A percentile compares a stretch with the other conserved stretches of the same genome.
These are phyloP conservation scores for Trichothecium roseum DNA, from an alignment of 2,329 filamentous ascomycete species.

Conservation along the genomic window DNA sequence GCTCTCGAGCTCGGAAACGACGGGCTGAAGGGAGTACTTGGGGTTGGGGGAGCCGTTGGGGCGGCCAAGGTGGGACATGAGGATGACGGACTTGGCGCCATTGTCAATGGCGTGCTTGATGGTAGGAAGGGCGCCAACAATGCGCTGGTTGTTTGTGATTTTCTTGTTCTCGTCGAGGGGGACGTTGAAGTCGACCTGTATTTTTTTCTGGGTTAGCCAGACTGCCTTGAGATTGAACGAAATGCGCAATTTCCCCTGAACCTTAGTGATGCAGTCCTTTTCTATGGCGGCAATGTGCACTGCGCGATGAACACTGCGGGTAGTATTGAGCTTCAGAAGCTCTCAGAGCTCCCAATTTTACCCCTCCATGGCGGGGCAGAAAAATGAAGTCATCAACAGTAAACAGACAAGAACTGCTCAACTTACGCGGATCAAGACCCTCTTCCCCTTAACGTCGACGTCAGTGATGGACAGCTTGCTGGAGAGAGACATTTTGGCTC, in stretches of 20 bases:
- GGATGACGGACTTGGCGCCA: conserved; percentile 82
- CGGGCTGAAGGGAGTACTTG: conserved; percentile 92
- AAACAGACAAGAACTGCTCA: conserved; percentile 2
- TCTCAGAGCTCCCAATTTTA: neutral
- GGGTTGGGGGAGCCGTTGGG: conserved; percentile 81
- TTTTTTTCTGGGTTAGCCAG: too few species aligned
- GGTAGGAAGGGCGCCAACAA: conserved; percentile 87
- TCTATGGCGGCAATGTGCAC: too few species aligned
- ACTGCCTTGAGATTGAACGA: too few species aligned
- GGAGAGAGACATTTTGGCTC: conserved; percentile 78
- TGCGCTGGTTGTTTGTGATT: conserved; percentile 97
- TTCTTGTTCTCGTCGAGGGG: conserved; percentile 88
- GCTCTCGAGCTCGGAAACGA: conserved; percentile 86
- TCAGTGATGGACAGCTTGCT: conserved; percentile 97
- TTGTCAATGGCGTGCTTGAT: conserved; percentile 90
- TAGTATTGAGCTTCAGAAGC: too few species aligned
- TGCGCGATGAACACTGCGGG: too few species aligned
- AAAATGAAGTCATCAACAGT: conserved; percentile 1
- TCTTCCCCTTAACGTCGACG: conserved; percentile 95
- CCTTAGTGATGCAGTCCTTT: too few species aligned
- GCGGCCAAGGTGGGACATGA: conserved; percentile 98
- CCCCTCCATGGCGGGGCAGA: conserved; percentile 18
- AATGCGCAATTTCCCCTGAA: too few species aligned
- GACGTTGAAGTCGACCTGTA: conserved; percentile 98
- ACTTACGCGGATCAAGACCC: conserved; percentile 90